phyloP scores from a whole-genome alignment of 768 basidiomycete genomes.

The Russula foetens region DNA sequence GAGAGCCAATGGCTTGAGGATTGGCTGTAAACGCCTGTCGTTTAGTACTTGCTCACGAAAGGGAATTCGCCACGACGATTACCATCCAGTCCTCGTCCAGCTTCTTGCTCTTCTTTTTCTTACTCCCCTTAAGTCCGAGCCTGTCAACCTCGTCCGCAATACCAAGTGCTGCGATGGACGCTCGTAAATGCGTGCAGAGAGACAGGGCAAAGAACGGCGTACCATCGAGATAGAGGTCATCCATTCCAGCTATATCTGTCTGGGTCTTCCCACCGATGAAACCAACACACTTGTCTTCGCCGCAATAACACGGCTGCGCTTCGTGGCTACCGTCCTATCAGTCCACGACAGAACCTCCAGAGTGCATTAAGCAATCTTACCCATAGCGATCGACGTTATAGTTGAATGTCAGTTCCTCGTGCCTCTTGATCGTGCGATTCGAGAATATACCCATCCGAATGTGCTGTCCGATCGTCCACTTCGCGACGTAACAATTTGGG shows the following conservation, averaged over 20 bases:
- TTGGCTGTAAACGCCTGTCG: constrained; percentile 43
- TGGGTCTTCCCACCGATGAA: constrained; percentile 98
- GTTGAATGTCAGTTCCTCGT: constrained; percentile 96
- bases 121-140: constrained; percentile 75
- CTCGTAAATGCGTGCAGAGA: background rate
- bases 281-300: constrained; percentile 91
- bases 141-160: constrained; percentile 86
- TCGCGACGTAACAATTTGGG: constrained; percentile 96
- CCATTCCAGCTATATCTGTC: constrained; percentile 91
- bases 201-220: constrained; percentile 4
- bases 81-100: constrained; percentile 93
- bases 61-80: constrained; percentile 16
- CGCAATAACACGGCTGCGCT: constrained; percentile 91
- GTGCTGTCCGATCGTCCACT: constrained; percentile 87
- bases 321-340: constrained; percentile 55
- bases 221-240: constrained; percentile 93
- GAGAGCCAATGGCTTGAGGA: constrained; percentile 61
- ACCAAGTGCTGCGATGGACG: constrained; percentile 60
- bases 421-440: constrained; percentile 62
- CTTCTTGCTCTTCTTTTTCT: constrained; percentile 86
- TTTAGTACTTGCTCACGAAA: constrained; percentile 3
- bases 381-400: constrained; percentile 99
- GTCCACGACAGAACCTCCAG: background rate
- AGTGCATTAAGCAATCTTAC: constrained; percentile 36
- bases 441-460: constrained; percentile 98